Evolutionary conservation across 192 early-diverging fungal genomes (phyloP).

Genomic region (Cetraspora pellucida): DNA sequence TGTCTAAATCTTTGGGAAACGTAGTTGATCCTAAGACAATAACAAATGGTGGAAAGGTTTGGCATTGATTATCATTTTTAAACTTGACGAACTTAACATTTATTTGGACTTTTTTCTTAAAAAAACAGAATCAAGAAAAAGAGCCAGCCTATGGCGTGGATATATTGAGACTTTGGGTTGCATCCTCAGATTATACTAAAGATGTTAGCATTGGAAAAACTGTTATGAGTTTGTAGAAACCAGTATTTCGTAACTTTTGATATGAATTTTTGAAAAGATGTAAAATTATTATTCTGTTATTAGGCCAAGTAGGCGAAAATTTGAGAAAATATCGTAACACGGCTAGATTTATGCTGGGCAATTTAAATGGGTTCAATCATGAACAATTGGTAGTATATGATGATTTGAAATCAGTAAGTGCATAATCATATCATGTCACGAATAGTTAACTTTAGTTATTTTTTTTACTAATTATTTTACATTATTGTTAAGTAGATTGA

Average conservation of each 20-base stretch:
- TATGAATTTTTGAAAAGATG: not conserved
- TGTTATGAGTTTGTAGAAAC: constrained; percentile 55
- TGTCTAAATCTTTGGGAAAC: constrained; percentile 85
- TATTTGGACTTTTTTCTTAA: constrained; percentile 74
- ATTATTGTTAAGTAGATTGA: constrained; percentile 43
- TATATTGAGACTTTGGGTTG: constrained; percentile 73
- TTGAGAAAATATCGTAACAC: constrained; percentile 79
- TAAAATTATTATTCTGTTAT: not conserved
- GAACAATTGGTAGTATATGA: constrained; percentile 51
- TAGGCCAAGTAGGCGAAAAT: constrained; percentile 61
- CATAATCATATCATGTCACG: not conserved
- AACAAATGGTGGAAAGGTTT: constrained; percentile 76
- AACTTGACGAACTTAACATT: constrained; percentile 59
- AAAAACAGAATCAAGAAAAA: constrained; percentile 57
- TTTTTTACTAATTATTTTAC: not conserved
- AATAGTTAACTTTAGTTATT: not conserved
- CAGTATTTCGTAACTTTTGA: no score
- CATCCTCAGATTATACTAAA: constrained; percentile 72
- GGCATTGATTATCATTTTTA: not conserved
- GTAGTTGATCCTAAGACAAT: constrained; percentile 71
- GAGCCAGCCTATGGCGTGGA: constrained; percentile 78
- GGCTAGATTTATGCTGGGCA: constrained; percentile 77
- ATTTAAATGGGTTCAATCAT: constrained; percentile 61
- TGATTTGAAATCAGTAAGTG: constrained; percentile 47
- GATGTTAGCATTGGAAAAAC: constrained; percentile 73